phyloP scores from a whole-genome alignment of 2,329 filamentous ascomycete genomes.

The Cordyceps sp. region DNA sequence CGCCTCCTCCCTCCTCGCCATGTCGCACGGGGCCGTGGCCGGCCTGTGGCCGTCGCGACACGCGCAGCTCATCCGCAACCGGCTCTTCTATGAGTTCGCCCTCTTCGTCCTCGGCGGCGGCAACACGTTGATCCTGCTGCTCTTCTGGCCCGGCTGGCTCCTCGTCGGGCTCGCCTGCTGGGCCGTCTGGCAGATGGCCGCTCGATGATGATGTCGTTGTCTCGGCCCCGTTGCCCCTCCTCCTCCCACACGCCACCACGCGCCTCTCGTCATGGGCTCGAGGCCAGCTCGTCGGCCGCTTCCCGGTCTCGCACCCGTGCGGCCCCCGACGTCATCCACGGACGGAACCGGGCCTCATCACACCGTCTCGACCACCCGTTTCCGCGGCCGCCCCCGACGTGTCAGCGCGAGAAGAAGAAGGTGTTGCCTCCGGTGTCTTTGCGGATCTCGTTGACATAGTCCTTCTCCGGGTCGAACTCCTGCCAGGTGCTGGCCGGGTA shows the following conservation, averaged over 20 bases:
- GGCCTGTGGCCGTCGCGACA: conserved; percentile 21
- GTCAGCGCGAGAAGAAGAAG: conserved; percentile 59
- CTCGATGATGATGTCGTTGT: no score
- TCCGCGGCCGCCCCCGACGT: neutral
- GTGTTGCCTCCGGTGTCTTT: conserved; percentile 81
- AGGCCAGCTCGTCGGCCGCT: no score
- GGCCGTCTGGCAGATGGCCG: conserved; percentile 12
- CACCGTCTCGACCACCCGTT: no score
- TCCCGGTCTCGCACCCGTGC: no score
- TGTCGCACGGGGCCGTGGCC: conserved; percentile 11
- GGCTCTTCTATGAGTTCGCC: conserved; percentile 34
- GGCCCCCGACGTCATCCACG: no score
- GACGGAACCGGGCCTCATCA: no score
- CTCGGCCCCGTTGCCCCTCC: no score
- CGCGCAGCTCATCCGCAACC: conserved; percentile 22
- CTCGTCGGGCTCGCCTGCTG: conserved; percentile 22
- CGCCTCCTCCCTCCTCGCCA: conserved; percentile 6
- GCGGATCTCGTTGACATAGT: conserved; percentile 62
- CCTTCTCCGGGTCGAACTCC: conserved; percentile 79
- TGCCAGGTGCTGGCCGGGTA: conserved; percentile 94
- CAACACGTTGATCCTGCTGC: conserved; percentile 28
- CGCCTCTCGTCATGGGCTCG: no score
- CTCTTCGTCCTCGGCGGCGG: conserved; percentile 31
- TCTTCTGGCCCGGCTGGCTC: conserved; percentile 43
- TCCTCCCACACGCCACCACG: no score